Evolutionary conservation across 2,329 filamentous ascomycete genomes (phyloP).

Genomic region (Chalaropsis ovoidea): DNA sequence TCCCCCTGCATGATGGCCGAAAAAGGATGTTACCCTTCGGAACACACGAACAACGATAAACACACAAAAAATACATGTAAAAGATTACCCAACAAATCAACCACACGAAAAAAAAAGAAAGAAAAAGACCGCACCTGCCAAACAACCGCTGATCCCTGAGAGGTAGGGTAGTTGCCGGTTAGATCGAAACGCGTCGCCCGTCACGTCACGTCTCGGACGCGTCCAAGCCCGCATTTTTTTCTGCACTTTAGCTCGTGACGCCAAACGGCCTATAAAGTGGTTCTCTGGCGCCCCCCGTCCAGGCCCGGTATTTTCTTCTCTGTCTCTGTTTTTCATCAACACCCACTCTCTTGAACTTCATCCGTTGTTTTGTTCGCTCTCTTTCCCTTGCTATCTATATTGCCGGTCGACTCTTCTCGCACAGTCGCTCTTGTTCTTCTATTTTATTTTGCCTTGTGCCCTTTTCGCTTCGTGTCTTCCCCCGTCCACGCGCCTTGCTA

Average conservation of each 20-base stretch:
- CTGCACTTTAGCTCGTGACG: constrained; percentile 1
- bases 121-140: background rate
- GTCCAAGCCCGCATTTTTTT: constrained; percentile 2
- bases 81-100: background rate
- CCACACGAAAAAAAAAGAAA: background rate
- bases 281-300: background rate
- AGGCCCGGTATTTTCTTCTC: background rate
- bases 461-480: background rate
- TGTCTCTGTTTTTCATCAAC: background rate
- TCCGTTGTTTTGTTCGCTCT: background rate
- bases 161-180: background rate
- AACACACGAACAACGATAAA: background rate
- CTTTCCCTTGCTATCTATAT: background rate
- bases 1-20: background rate
- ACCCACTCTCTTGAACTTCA: background rate
- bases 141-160: background rate
- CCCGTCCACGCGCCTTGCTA: background rate
- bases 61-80: background rate
- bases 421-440: background rate
- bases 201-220: background rate
- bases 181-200: constrained; percentile 6
- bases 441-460: background rate
- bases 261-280: constrained; percentile 3
- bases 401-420: no score
- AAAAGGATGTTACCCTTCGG: background rate